Percentiles rank a stretch among this genome's conserved stretches.
These are phyloP conservation scores for Suillus brevipes DNA, from an alignment of 768 basidiomycete species.

Conservation along the genomic window DNA sequence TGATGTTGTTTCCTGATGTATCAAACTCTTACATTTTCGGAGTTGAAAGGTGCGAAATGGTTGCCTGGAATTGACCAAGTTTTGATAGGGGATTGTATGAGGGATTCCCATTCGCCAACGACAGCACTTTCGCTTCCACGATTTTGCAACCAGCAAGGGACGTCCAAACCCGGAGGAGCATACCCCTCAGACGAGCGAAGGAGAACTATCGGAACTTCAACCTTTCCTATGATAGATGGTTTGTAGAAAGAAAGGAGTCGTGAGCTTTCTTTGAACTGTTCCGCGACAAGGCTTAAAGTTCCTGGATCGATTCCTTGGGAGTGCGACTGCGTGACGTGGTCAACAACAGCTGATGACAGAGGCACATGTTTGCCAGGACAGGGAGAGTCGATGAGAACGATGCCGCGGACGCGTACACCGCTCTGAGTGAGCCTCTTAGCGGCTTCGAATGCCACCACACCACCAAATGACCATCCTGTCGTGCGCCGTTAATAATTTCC, in stretches of 20 bases:
- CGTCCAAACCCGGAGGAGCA: constrained; percentile 28
- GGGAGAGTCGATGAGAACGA: constrained; percentile 70
- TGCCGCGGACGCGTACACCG: constrained; percentile 49
- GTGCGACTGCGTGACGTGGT: constrained; percentile 41
- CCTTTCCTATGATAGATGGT: constrained; percentile 28
- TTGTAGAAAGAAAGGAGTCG: constrained; percentile 48
- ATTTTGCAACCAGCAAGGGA: constrained; percentile 56
- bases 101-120: constrained; percentile 47
- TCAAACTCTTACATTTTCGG: constrained; percentile 44
- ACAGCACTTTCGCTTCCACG: constrained; percentile 36
- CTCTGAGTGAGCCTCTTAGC: constrained; percentile 45
- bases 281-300: constrained; percentile 38
- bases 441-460: constrained; percentile 68
- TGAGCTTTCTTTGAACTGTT: constrained; percentile 52
- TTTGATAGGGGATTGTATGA: constrained; percentile 39
- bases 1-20: not conserved
- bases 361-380: constrained; percentile 52
- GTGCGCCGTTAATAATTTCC: not conserved
- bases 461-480: constrained; percentile 79
- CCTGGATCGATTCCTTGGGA: constrained; percentile 29
- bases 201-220: constrained; percentile 43
- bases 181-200: constrained; percentile 56
- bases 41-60: constrained; percentile 61
- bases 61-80: constrained; percentile 62
- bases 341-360: constrained; percentile 53